phyloP scores from a whole-genome alignment of 2,329 filamentous ascomycete species.

The Spiromastix sp. region DNA sequence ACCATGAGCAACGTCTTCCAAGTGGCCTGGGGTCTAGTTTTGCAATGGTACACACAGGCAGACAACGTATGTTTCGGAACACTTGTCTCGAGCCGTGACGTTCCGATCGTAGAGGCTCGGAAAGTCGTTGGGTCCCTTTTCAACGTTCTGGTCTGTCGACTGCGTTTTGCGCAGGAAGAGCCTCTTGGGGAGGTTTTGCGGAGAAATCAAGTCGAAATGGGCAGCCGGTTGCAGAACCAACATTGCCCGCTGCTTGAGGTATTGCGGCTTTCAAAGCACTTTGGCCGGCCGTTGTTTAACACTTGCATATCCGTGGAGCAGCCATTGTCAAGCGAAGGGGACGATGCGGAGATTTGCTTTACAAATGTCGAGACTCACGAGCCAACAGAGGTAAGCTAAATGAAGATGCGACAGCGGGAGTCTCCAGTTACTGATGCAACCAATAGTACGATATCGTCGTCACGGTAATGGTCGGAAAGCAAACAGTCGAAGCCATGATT shows the following conservation, averaged over 20 bases:
- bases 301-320: conserved; percentile 10
- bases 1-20: conserved; percentile 23
- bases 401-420: not conserved
- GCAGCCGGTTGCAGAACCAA: conserved; percentile 5
- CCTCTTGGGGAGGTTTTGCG: conserved; percentile 1
- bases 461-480: conserved; percentile 2
- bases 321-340: conserved; percentile 5
- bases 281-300: conserved; percentile 6
- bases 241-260: conserved; percentile 8
- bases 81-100: conserved; percentile 29
- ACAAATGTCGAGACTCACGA: conserved; percentile 7
- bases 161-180: not conserved
- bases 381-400: conserved; percentile 7
- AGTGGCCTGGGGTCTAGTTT: conserved; percentile 28
- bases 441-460: conserved; percentile 10
- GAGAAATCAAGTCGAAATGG: conserved; percentile 4
- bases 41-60: conserved; percentile 22
- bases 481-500: conserved; percentile 4
- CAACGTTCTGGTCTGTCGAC: conserved; percentile 8
- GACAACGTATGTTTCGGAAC: conserved; percentile 31
- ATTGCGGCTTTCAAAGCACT: not conserved
- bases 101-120: conserved; percentile 24
- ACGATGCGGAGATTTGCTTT: conserved; percentile 4
- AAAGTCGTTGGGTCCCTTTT: conserved; percentile 26
- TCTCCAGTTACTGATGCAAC: not conserved